Percentiles rank a stretch among this genome's conserved stretches.
Evolutionary conservation across 805 yeast genomes (phyloP).

Genomic region (Scheffersomyces lignosus): DNA sequence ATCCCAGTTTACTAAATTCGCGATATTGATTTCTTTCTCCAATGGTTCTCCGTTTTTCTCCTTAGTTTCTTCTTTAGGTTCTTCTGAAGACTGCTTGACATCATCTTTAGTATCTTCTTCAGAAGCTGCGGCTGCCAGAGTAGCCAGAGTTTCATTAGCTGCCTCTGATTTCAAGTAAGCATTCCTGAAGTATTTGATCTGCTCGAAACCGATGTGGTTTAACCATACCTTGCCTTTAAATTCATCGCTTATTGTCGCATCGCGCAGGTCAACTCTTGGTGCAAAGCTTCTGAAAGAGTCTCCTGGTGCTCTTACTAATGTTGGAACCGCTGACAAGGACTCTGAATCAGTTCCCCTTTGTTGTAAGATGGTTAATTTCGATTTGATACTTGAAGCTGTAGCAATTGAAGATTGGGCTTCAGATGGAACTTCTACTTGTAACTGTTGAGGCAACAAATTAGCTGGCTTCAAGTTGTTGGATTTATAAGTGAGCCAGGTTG

Average conservation of each 20-base stretch:
- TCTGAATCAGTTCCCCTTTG: conserved; percentile 19
- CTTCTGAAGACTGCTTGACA: conserved; percentile 6
- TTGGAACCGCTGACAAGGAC: conserved; percentile 10
- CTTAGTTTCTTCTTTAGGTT: conserved; percentile 2
- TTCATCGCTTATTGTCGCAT: conserved; percentile 30
- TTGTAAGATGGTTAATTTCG: conserved; percentile 24
- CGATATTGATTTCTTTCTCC: conserved; percentile 24
- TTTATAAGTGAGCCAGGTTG: conserved; percentile 43
- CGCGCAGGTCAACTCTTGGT: conserved; percentile 35
- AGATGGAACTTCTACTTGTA: conserved; percentile 3
- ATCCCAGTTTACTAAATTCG: conserved; percentile 34
- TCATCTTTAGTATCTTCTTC: conserved; percentile 12
- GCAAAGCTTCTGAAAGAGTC: conserved; percentile 36
- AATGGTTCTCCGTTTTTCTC: no score
- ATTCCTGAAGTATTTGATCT: conserved; percentile 27
- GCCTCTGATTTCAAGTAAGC: conserved; percentile 9
- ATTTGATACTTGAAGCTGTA: conserved; percentile 2
- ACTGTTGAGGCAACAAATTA: conserved; percentile 2
- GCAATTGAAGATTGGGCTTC: conserved; percentile 3
- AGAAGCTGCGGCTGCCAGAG: conserved; percentile 4
- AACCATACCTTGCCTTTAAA: conserved; percentile 39
- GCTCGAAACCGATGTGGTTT: conserved; percentile 36
- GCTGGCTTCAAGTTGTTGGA: conserved; percentile 16
- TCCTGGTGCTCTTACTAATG: conserved; percentile 10
- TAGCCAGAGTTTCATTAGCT: conserved; percentile 9